These are phyloP conservation scores for Hypericum androsaemum DNA, from an alignment of 345 rosid genomes.

Conservation along the genomic window DNA sequence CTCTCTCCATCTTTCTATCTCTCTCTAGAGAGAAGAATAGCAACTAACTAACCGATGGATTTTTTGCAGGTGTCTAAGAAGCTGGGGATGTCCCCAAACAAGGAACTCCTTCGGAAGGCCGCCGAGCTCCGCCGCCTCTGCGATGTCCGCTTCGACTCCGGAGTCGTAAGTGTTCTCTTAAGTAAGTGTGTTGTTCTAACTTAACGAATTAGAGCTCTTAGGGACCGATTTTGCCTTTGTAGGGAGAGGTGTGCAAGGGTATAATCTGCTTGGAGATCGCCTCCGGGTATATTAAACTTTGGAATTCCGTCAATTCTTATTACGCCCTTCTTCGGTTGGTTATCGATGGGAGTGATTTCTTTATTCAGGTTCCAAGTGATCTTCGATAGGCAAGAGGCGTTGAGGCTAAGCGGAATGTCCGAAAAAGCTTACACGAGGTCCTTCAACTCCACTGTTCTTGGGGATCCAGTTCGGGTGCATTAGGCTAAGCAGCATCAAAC, in stretches of 20 bases:
- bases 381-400: conserved; percentile 63
- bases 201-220: too few species aligned
- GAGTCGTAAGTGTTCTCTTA: too few species aligned
- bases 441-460: too few species aligned
- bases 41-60: conserved; percentile 41
- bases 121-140: conserved; percentile 94
- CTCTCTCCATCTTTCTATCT: too few species aligned
- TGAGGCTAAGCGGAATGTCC: conserved; percentile 78
- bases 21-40: too few species aligned
- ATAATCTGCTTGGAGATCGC: conserved; percentile 85
- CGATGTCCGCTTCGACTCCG: conserved; percentile 89
- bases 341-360: background rate
- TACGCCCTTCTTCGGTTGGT: too few species aligned
- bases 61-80: conserved; percentile 55
- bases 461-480: too few species aligned
- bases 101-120: conserved; percentile 66
- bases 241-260: conserved; percentile 95
- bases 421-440: conserved; percentile 55
- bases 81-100: conserved; percentile 57
- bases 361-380: conserved; percentile 40
- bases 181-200: too few species aligned
- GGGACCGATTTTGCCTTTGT: too few species aligned
- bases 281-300: too few species aligned
- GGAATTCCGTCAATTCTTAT: too few species aligned
- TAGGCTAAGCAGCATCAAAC: too few species aligned